Evolutionary conservation across 441 rosid genomes (phyloP).

Genomic region (Croton setiger): DNA sequence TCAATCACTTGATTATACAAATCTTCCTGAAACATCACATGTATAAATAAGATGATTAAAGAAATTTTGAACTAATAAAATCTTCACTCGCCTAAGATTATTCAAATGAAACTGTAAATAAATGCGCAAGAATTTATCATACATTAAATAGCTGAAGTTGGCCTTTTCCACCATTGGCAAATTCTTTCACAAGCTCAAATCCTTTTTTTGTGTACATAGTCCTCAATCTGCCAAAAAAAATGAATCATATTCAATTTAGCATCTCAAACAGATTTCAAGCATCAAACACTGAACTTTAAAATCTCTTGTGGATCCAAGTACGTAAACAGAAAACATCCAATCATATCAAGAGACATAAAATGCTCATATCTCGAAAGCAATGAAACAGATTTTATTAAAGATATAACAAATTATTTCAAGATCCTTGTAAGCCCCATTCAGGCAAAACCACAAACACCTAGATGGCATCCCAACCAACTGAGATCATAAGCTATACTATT

Average conservation of each 20-base stretch:
- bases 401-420: neutral
- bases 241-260: neutral
- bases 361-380: too few relatives aligned
- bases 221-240: constrained; percentile 5
- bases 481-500: neutral
- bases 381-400: too few relatives aligned
- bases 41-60: neutral
- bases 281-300: neutral
- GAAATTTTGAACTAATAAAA: neutral
- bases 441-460: neutral
- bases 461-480: too few relatives aligned
- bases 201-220: constrained; percentile 79
- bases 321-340: too few relatives aligned
- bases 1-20: constrained; percentile 61
- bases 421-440: neutral
- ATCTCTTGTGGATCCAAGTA: neutral
- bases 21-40: constrained; percentile 48
- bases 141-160: constrained; percentile 72
- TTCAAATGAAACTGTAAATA: neutral
- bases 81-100: neutral
- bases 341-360: neutral
- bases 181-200: constrained; percentile 65
- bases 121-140: constrained; percentile 14
- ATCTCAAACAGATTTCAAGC: neutral
- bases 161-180: constrained; percentile 58